A percentile compares a stretch with the other conserved stretches of the same genome.
These are phyloP conservation scores for Gomphus bonarii DNA, from an alignment of 1,284 basidiomycete species.

Conservation along the genomic window DNA sequence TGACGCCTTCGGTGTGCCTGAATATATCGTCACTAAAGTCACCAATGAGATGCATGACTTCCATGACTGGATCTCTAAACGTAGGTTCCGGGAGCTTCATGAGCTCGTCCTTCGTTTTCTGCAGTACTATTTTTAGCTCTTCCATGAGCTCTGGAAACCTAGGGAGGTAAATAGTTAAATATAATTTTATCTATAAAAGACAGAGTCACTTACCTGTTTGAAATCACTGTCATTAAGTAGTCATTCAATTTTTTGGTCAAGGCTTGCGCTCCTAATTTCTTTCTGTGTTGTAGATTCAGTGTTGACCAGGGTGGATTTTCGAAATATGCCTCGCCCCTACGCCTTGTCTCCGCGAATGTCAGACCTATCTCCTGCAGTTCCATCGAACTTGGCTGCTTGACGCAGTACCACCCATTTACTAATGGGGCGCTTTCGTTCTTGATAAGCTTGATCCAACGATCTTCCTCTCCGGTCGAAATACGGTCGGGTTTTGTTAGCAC, in stretches of 20 bases:
- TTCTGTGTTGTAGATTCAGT: constrained; percentile 37
- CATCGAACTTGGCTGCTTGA: constrained; percentile 52
- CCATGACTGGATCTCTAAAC: constrained; percentile 42
- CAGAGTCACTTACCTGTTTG: constrained; percentile 34
- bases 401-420: constrained; percentile 60
- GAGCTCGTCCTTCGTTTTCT: constrained; percentile 27
- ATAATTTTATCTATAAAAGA: background rate
- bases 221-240: constrained; percentile 47
- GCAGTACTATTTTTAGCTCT: constrained; percentile 35
- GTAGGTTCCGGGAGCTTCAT: constrained; percentile 38
- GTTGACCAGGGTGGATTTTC: constrained; percentile 44
- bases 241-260: constrained; percentile 44
- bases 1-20: constrained; percentile 35
- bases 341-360: constrained; percentile 49
- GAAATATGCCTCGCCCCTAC: constrained; percentile 61
- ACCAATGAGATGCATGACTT: constrained; percentile 39
- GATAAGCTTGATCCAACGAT: constrained; percentile 48
- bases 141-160: constrained; percentile 56
- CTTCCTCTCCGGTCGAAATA: constrained; percentile 52
- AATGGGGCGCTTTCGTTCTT: constrained; percentile 45
- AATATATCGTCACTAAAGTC: constrained; percentile 36
- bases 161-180: background rate
- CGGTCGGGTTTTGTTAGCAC: constrained; percentile 78
- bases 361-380: constrained; percentile 41
- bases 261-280: constrained; percentile 42